A percentile compares a stretch with the other conserved stretches of the same genome.
Evolutionary conservation across 2,329 filamentous ascomycete genomes (phyloP).

Genomic region (Venturia carpophila): DNA sequence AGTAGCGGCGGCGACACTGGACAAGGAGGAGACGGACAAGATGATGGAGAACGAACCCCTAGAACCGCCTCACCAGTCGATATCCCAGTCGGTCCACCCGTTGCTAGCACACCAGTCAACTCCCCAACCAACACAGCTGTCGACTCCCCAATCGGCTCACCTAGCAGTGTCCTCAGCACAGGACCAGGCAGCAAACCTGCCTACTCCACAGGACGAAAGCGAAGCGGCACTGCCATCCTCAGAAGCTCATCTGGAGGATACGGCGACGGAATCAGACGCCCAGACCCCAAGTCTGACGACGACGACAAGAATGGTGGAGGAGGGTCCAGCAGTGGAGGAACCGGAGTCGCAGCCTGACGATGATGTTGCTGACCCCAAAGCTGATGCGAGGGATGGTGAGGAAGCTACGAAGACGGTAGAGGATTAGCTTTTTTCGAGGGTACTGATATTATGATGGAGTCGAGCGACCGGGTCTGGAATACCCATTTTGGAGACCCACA

Average conservation of each 20-base stretch:
- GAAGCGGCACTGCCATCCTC: background rate
- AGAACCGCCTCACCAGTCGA: background rate
- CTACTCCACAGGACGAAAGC: background rate
- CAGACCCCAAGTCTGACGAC: background rate
- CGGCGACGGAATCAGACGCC: background rate
- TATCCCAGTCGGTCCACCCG: background rate
- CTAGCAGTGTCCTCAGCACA: background rate
- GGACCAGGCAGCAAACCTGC: background rate
- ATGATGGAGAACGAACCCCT: slow-evolving; percentile 2
- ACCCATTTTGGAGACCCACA: slow-evolving; percentile 8
- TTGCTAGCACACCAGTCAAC: background rate
- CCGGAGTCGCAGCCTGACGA: background rate
- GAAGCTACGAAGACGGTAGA: slow-evolving; percentile 9
- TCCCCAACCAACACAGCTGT: background rate
- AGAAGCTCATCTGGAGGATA: background rate
- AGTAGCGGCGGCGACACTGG: background rate
- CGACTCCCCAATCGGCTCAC: background rate
- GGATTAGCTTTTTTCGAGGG: background rate
- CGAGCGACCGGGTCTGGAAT: background rate
- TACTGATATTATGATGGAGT: background rate
- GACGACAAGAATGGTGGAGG: background rate
- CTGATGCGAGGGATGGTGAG: slow-evolving; percentile 6
- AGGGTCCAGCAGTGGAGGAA: slow-evolving; percentile 2
- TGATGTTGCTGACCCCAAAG: background rate
- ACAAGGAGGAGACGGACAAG: slow-evolving; percentile 11